These are phyloP conservation scores for Nyctanthes arbortristis DNA, from an alignment of 257 asterid species.

Conservation along the genomic window DNA sequence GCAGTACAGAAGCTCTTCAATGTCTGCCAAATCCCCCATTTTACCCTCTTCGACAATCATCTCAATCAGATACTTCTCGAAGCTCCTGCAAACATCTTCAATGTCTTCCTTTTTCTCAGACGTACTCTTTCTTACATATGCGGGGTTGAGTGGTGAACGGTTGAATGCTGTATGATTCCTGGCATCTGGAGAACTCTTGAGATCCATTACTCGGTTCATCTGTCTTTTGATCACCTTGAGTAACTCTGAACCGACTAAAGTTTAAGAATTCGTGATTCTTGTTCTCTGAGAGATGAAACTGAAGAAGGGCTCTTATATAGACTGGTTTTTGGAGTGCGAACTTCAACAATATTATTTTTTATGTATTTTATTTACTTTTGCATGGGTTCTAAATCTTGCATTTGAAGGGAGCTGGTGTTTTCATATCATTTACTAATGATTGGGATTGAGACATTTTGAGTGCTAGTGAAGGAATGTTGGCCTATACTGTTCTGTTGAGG, in stretches of 20 bases:
- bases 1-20: constrained; percentile 71
- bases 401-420: constrained; percentile 40
- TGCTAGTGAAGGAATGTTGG: constrained; percentile 31
- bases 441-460: constrained; percentile 17
- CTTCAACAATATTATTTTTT: constrained; percentile 31
- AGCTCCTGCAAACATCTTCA: constrained; percentile 72
- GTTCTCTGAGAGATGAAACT: constrained; percentile 17
- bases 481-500: constrained; percentile 12
- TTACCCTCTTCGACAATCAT: constrained; percentile 78
- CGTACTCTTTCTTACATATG: constrained; percentile 36
- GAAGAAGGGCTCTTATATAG: constrained; percentile 42
- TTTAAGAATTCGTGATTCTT: constrained; percentile 12
- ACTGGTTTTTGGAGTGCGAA: constrained; percentile 48
- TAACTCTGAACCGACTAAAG: constrained; percentile 29
- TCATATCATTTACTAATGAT: constrained; percentile 31
- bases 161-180: constrained; percentile 43
- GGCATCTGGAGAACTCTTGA: constrained; percentile 51
- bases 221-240: constrained; percentile 27
- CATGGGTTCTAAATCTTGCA: constrained; percentile 55
- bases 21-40: constrained; percentile 54
- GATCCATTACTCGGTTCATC: constrained; percentile 41
- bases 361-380: constrained; percentile 52
- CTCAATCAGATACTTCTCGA: constrained; percentile 64
- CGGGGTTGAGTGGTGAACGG: constrained; percentile 70
- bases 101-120: constrained; percentile 27